Evolutionary conservation across 805 yeast genomes (phyloP), one percentile per base, ranked within the genome.

Genomic region (Suhomyces prunicola): DNA sequence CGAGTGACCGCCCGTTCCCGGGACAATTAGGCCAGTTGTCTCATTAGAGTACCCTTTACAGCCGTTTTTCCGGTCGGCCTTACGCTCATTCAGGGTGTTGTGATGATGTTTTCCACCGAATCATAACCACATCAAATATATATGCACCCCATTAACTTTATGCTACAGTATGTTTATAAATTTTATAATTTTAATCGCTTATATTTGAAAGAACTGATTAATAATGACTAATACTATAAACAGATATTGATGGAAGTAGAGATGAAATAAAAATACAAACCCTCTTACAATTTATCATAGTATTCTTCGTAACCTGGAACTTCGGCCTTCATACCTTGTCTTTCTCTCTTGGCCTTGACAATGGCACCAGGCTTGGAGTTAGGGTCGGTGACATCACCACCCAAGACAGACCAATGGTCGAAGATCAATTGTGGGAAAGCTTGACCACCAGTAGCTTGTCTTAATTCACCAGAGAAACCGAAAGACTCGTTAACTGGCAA

Each of bases 371-470:
- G 83, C 75, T 82, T 82, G 60, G 84, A 63, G 70, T 86, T 65
- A 74, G 92, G 86, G 81, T 93, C 98, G 66, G 88, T 80, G 76
- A 96, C 96, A 80, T 91, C 94, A 79, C 97, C 96, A 67, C 74
- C 72, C 84, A 94, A 82, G 70, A 90, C 79, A 65, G 90, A 82
- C 98, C 98, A 93, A 80, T 93, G 99, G 80, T 94, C 98, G 81
- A 93, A 94, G 79, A 94, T 96, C 96, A 94, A 85, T 84, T 93
- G 98, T 82, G 99, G 99, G 99, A 93, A 93, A 79, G 99, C 99
- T 86, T 93, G 99, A 81, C 99, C 99, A 89, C 97, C 97, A 74
- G 99, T 93, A 75, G 98, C 97, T 84, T 93, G 97, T 86, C 99
- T 90, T 76, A 93, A 88, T 74, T 92, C 97, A 84, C 96, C 94